Base-by-base conservation (phyloP, 2,329 filamentous ascomycete genomes). In the Cladosporium sp. region DNA sequence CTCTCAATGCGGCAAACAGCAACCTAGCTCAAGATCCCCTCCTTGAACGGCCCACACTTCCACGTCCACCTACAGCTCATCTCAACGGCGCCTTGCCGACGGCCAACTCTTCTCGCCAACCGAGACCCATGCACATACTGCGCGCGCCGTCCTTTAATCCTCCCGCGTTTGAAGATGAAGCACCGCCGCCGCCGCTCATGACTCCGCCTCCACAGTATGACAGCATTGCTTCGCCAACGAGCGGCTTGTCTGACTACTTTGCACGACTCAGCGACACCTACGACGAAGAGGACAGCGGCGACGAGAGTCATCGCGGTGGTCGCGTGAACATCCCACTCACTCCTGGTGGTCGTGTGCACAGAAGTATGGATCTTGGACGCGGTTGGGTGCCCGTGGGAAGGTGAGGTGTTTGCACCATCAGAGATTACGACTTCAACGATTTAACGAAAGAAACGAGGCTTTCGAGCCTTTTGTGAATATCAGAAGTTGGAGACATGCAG, bases 141-240 rank as follows among this genome's bases (percentile, higher is more conserved):
- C 86, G 92, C 22, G 83, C 85, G 5, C 92, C 92, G 0, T 95
- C 90, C 0, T 96, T 92, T 75, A 92, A 92, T 60, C 92, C 92
- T 1, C 92, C 92, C 0, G 85, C 90, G 0, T 96, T 96, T 69
- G 88, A 94, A 62, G 90, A 90, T 5, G 88, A 95, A 55, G 82
- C 86, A 5, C 86, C 89, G 0, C 89, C 90, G 3, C 88, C 88
- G 52, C 85, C 88, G 0, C 73, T 89, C 15, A 79, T 89, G 63
- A 95, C 91, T 0, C 92, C 92, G 1, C 92, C 92, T 7, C 92
- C 92, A 0, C 85, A 88, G 59, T 96, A 97, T 71, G 89, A 93
- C 60, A 80, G 82, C 3, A 89, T 95, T 38, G 84, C 94, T 1
- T 89, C 88, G 15, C 90, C 71, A 73, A 92, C 76, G 74, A 87